Conservation (phyloP, 305 asterid species). For the Fraxinus nigra region DNA sequence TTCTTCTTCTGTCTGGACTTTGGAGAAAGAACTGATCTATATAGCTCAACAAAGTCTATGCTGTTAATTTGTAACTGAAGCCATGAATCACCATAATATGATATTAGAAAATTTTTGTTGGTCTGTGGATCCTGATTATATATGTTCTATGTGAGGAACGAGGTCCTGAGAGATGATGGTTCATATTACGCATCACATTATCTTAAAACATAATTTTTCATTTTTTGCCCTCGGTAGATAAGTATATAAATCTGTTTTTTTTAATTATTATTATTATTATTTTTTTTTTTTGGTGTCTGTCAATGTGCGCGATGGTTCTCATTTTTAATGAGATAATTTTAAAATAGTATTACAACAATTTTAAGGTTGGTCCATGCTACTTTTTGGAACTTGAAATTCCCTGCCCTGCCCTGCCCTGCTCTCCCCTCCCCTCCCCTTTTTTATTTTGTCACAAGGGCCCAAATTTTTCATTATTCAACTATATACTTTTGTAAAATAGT, state of each 20-base stretch:
- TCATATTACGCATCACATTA: background rate
- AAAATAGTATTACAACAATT: background rate
- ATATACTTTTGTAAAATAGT: background rate
- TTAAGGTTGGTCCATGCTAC: background rate
- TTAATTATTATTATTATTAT: background rate
- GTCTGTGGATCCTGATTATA: background rate
- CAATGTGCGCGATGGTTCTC: background rate
- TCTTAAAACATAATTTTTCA: background rate
- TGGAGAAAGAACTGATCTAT: background rate
- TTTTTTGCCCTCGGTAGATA: background rate
- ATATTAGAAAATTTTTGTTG: background rate
- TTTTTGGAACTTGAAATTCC: background rate
- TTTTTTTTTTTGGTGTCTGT: background rate
- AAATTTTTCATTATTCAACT: background rate
- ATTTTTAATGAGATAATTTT: background rate
- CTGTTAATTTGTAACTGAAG: background rate
- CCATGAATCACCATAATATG: background rate
- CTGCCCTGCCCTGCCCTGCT: too few relatives aligned
- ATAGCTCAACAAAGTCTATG: background rate
- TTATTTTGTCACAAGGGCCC: background rate
- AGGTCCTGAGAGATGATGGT: background rate
- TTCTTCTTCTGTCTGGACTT: background rate
- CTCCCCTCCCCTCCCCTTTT: background rate
- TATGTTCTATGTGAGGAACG: background rate
- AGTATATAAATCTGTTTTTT: background rate